Evolutionary conservation across 306 rosid species (phyloP).

Genomic region (Benincasa hispida): DNA sequence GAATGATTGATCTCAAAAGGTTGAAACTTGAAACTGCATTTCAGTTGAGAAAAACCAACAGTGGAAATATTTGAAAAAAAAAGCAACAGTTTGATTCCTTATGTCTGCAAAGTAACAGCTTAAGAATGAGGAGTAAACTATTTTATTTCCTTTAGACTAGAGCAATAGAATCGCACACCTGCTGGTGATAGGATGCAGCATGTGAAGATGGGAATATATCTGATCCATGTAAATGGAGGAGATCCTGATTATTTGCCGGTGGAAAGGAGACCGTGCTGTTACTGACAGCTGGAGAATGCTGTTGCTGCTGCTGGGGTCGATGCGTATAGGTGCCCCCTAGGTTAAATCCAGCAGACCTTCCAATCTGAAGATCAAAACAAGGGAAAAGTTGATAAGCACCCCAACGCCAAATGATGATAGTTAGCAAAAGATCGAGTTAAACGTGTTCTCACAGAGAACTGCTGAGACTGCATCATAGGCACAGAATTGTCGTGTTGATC

Average conservation of each 20-base stretch:
- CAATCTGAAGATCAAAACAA: slow-evolving; percentile 41
- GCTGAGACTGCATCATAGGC: slow-evolving; percentile 92
- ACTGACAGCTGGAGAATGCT: slow-evolving; percentile 77
- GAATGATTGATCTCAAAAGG: not conserved
- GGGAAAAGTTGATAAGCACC: not conserved
- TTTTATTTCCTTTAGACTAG: not conserved
- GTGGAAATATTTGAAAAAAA: too few species aligned
- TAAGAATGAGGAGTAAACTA: not conserved
- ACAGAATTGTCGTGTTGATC: slow-evolving; percentile 84
- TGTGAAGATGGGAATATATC: slow-evolving; percentile 83
- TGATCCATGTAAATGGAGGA: slow-evolving; percentile 81
- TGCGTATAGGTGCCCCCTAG: slow-evolving; percentile 71
- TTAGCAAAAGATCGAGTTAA: not conserved
- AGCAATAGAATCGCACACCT: slow-evolving; percentile 34
- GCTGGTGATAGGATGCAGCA: slow-evolving; percentile 83
- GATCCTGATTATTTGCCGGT: slow-evolving; percentile 82
- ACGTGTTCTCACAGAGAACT: slow-evolving; percentile 62
- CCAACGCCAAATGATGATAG: not conserved
- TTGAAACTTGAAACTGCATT: not conserved
- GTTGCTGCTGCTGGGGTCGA: slow-evolving; percentile 85
- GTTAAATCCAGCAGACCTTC: slow-evolving; percentile 82
- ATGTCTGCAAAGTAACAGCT: too few species aligned
- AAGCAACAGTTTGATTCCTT: not conserved
- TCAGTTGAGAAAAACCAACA: not conserved
- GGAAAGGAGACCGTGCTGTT: slow-evolving; percentile 72